phyloP scores from a whole-genome alignment of 2,329 filamentous ascomycete genomes.

The Trichophyton mentagrophytes region DNA sequence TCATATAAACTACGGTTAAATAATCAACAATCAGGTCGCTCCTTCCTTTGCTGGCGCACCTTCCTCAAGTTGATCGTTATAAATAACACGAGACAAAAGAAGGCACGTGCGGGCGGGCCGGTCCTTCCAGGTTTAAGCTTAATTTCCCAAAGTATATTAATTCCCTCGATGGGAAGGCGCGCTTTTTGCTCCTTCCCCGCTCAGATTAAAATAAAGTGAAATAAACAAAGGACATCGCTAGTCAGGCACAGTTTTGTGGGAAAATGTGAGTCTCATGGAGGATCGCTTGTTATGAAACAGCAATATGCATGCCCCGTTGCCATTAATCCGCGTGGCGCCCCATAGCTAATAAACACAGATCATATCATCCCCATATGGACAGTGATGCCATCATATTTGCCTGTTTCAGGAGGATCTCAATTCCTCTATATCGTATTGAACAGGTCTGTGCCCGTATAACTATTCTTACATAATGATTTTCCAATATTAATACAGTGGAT shows the following conservation, averaged over 20 bases:
- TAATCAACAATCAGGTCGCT: no score
- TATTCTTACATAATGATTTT: not conserved
- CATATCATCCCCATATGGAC: no score
- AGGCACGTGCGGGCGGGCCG: not conserved
- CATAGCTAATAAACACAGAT: no score
- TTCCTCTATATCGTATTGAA: no score
- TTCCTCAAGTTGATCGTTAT: not conserved
- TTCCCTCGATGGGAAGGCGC: not conserved
- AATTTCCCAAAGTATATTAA: not conserved
- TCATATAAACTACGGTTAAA: no score
- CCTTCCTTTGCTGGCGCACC: no score
- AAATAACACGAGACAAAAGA: not conserved
- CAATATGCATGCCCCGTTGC: not conserved
- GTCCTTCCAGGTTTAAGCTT: conserved; percentile 3
- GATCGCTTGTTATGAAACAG: not conserved
- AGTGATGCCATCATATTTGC: no score
- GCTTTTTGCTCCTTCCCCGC: not conserved
- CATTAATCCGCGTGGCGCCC: not conserved
- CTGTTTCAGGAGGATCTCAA: no score
- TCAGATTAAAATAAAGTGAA: not conserved
- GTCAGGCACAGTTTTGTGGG: no score
- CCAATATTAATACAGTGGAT: not conserved
- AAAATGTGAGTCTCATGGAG: no score
- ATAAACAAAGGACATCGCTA: not conserved
- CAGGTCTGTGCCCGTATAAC: not conserved